Evolutionary conservation across 129 eudicot genomes (phyloP), one percentile per base, ranked within the genome.

Genomic region (Logfia minima): DNA sequence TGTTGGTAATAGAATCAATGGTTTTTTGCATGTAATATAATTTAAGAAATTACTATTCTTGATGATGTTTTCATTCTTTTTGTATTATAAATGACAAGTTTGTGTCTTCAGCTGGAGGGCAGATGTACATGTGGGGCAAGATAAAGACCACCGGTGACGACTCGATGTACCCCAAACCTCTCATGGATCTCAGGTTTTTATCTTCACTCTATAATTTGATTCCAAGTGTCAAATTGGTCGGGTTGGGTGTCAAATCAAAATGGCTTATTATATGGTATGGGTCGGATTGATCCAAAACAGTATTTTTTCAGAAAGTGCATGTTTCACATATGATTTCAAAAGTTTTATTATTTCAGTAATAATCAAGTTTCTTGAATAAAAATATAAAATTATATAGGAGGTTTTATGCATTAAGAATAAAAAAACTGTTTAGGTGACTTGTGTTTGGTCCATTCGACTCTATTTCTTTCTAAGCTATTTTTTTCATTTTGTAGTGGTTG

Each of bases 61-160:
- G 21, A 68, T 65, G 13, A 66, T 21, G 16, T 26, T 23, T 31
- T 68, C 21, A 3, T 56, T 24, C 39, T 70, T 18, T 2, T 29
- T 48, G 26, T 32, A 34, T 65, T 16, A 9, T 72, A 26, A 63
- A 21, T 34, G 62, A 7, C n/a, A 31, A 61, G 51, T 59, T 35
- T 68, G 22, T 65, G 7, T 63, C 22, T 77, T 64, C 81, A 94
- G 99, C 89, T 76, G 99, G 92, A 69, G 97, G 99, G 67, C 99
- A 94, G 84, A 82, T 94, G 73, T 94, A 89, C 80, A 94, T 94
- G 99, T 94, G 99, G 99, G 99, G 99, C 0, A 94, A 94, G 78
- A 60, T 91, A 61, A 94, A 94, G 90, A 86, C 75, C 81, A 78
- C 84, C 0, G 99, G 99, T 61, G 97, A 91, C 82, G 99, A 94